Evolutionary conservation across 495 filamentous ascomycete species (phyloP).

Genomic region (Tuber melanosporum): DNA sequence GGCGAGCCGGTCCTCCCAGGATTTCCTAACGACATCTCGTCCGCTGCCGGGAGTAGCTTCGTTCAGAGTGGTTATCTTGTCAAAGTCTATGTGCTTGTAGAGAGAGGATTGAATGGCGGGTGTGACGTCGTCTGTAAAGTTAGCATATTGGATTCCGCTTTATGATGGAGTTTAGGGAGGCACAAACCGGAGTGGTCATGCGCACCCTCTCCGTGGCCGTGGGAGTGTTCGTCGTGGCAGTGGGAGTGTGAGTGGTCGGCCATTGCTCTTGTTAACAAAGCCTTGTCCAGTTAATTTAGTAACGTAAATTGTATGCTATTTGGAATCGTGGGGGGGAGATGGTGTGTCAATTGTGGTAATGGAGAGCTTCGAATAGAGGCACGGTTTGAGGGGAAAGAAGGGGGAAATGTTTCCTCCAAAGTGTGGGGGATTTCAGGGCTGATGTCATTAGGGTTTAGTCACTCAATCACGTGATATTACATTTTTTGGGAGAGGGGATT

Average conservation of each 20-base stretch:
- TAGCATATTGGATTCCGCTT: slow-evolving; percentile 6
- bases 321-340: neutral
- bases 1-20: slow-evolving; percentile 73
- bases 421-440: neutral
- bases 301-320: neutral
- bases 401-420: neutral
- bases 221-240: slow-evolving; percentile 35
- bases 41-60: slow-evolving; percentile 64
- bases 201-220: slow-evolving; percentile 44
- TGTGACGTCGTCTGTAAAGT: slow-evolving; percentile 81
- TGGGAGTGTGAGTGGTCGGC: slow-evolving; percentile 33
- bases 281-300: neutral
- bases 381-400: neutral
- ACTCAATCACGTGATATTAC: neutral
- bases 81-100: slow-evolving; percentile 86
- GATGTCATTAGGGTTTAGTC: neutral
- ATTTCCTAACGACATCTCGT: slow-evolving; percentile 72
- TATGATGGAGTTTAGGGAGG: neutral
- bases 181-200: slow-evolving; percentile 43
- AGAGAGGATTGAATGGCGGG: slow-evolving; percentile 81
- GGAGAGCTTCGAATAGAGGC: neutral
- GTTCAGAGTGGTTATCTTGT: slow-evolving; percentile 76
- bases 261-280: slow-evolving; percentile 7
- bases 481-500: neutral
- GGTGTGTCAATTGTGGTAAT: neutral